Evolutionary conservation across 1,284 basidiomycete species (phyloP).

Genomic region (Sanghuangporus sanghuang): DNA sequence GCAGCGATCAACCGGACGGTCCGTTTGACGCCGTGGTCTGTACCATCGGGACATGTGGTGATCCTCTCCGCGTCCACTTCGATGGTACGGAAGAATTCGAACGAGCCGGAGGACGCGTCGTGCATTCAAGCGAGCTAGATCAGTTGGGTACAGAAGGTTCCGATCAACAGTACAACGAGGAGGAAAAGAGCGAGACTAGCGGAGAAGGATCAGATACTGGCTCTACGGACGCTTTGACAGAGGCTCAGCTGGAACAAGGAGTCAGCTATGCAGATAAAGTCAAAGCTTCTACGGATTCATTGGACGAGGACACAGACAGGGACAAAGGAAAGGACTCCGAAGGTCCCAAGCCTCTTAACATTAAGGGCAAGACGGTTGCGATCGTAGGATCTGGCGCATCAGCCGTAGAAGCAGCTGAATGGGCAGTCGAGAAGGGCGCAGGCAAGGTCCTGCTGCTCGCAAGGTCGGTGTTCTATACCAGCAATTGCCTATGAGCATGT

Average conservation of each 20-base stretch:
- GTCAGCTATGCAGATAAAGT: conserved; percentile 15
- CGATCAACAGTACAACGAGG: conserved; percentile 17
- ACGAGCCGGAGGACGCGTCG: conserved; percentile 15
- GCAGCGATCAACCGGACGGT: conserved; percentile 40
- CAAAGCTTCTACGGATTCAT: neutral
- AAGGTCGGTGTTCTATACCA: conserved; percentile 20
- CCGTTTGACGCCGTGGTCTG: conserved; percentile 56
- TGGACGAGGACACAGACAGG: conserved; percentile 27
- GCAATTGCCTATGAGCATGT: neutral
- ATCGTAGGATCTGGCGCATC: conserved; percentile 57
- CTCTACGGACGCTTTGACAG: conserved; percentile 11
- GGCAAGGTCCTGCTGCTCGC: conserved; percentile 44
- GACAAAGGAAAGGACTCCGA: conserved; percentile 53
- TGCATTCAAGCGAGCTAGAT: conserved; percentile 19
- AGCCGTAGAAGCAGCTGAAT: conserved; percentile 59
- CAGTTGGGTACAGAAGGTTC: conserved; percentile 19
- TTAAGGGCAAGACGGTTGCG: conserved; percentile 43
- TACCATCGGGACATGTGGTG: conserved; percentile 53
- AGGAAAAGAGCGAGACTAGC: neutral
- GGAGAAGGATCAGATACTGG: conserved; percentile 2
- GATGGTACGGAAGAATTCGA: conserved; percentile 35
- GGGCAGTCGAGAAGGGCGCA: conserved; percentile 41
- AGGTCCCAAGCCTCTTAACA: conserved; percentile 39
- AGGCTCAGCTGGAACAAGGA: conserved; percentile 15
- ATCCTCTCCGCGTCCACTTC: conserved; percentile 44